A percentile compares a stretch with the other conserved stretches of the same genome.
Evolutionary conservation across 306 rosid species (phyloP).

Genomic region (Acmispon strigosus): DNA sequence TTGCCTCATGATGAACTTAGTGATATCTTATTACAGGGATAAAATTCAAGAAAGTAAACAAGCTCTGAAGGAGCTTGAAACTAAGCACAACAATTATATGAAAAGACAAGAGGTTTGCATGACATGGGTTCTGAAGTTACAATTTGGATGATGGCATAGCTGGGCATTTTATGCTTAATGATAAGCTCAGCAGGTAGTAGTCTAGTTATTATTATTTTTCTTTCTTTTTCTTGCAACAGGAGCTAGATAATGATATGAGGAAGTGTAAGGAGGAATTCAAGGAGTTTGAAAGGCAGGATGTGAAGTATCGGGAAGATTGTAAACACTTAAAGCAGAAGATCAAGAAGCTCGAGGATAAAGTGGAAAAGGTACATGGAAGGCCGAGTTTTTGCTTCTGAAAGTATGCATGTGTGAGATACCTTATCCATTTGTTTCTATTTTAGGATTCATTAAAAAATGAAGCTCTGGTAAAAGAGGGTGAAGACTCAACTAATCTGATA

Average conservation of each 20-base stretch:
- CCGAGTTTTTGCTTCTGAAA: conserved; percentile 1
- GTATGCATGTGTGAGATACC: not conserved
- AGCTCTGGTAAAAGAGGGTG: conserved; percentile 59
- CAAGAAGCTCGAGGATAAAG: conserved; percentile 78
- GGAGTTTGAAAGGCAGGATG: conserved; percentile 95
- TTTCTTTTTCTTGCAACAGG: conserved; percentile 39
- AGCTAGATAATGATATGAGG: conserved; percentile 71
- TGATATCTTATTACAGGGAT: conserved; percentile 45
- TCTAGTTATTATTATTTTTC: not conserved
- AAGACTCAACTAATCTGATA: conserved; percentile 63
- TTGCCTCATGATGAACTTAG: conserved; percentile 14
- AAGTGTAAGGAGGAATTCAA: conserved; percentile 84
- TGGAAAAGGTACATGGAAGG: conserved; percentile 56
- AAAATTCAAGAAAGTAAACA: conserved; percentile 62
- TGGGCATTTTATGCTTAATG: not conserved
- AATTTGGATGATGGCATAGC: conserved; percentile 4
- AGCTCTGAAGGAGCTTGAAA: conserved; percentile 74
- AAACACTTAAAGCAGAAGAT: conserved; percentile 84
- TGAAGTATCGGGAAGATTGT: conserved; percentile 76
- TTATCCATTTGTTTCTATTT: conserved; percentile 25
- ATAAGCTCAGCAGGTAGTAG: not conserved
- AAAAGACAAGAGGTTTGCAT: conserved; percentile 76
- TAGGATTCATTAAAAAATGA: conserved; percentile 74
- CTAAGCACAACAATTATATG: conserved; percentile 49
- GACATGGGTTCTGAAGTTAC: conserved; percentile 10